Evolutionary conservation across 1,284 basidiomycete species (phyloP), one percentile per base, ranked within the genome.

Genomic region (Cutaneotrichosporon daszewskae): DNA sequence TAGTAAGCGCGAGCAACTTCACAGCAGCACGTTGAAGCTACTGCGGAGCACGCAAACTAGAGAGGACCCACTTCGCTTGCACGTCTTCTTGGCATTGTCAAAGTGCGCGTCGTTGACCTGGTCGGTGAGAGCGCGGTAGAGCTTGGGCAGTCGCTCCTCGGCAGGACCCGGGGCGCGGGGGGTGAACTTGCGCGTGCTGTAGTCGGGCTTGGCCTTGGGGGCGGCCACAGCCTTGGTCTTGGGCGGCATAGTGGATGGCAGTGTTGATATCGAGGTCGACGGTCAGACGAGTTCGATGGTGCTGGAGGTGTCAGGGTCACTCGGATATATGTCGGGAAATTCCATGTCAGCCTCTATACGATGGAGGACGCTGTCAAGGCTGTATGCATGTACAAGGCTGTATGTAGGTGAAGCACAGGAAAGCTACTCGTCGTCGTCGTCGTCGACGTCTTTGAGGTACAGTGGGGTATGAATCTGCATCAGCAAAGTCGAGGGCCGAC

Each of bases 31-130:
- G n/a, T n/a, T n/a, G n/a, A n/a, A n/a, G n/a, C n/a, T n/a, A n/a
- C n/a, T n/a, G n/a, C n/a, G n/a, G n/a, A n/a, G n/a, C n/a, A n/a
- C n/a, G n/a, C n/a, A n/a, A n/a, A n/a, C n/a, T n/a, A n/a, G n/a
- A n/a, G n/a, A 12, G 17, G 45, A 77, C 80, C 54, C 59, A 86
- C 87, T 85, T 74, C 87, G 87, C 72, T 87, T 84, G 75, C 86
- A 89, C 50, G 87, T 89, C 77, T 83, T 87, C 62, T 87, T 77
- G 23, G 86, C 85, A 64, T 85, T 87, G 45, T 74, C 72, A 63
- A 85, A 83, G 69, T 87, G 81, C 3, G 83, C 84, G 25, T 84
- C 85, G 54, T 90, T 85, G 57, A 89, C 81, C 63, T 90, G 87
- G 18, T 85, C 83, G 60, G 81, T 82, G 17, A 91, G 72, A 37